Evolutionary conservation across 345 rosid species (phyloP).

Genomic region (Heritiera littoralis): DNA sequence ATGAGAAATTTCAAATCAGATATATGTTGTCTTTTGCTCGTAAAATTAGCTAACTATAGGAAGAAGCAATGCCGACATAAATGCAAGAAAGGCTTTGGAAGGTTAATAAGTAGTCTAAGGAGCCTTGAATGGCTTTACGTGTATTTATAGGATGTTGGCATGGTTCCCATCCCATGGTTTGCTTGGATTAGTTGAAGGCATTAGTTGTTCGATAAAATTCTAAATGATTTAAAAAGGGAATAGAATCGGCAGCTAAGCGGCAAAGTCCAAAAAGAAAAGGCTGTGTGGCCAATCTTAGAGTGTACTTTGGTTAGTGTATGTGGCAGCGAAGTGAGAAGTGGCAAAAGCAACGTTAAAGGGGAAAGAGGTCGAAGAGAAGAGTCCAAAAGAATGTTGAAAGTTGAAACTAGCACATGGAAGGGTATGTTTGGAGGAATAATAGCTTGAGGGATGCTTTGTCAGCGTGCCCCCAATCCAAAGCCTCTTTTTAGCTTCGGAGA

Average conservation of each 20-base stretch:
- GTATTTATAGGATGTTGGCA: constrained; percentile 34
- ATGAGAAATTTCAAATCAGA: not conserved
- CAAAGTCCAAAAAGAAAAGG: constrained; percentile 62
- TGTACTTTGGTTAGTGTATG: constrained; percentile 45
- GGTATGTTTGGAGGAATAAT: constrained; percentile 76
- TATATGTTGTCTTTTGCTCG: not conserved
- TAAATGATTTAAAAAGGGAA: constrained; percentile 33
- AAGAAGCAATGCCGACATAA: not conserved
- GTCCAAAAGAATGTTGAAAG: constrained; percentile 58
- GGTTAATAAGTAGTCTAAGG: constrained; percentile 4
- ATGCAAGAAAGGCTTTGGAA: constrained; percentile 14
- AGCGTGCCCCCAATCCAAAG: constrained; percentile 18
- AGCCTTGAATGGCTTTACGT: constrained; percentile 17
- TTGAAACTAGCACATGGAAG: constrained; percentile 68
- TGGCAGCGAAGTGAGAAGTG: constrained; percentile 25
- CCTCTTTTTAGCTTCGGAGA: constrained; percentile 46
- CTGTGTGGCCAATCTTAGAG: constrained; percentile 53
- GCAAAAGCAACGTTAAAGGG: constrained; percentile 45
- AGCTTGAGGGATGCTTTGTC: constrained; percentile 27
- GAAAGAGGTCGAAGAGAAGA: constrained; percentile 42
- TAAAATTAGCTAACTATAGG: not conserved
- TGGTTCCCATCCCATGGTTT: not conserved
- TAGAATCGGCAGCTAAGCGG: constrained; percentile 57
- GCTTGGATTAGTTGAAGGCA: constrained; percentile 37
- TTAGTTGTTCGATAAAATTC: constrained; percentile 50